Evolutionary conservation across 208 protist species (phyloP).

Genomic region (Crithidia sp.): DNA sequence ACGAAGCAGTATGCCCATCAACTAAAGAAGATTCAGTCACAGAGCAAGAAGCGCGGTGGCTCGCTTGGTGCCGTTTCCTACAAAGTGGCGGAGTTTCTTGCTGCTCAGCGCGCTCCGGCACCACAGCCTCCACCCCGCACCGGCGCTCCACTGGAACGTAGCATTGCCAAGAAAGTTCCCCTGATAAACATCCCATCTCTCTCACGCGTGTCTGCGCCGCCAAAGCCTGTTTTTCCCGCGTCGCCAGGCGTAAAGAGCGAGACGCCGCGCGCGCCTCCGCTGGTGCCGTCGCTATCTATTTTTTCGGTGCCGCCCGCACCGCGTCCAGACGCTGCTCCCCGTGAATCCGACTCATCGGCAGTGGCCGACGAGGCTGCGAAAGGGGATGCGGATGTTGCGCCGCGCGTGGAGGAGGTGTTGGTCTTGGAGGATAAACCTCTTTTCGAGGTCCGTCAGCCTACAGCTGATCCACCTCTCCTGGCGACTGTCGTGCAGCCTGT

Average conservation of each 20-base stretch:
- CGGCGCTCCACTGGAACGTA: slow-evolving; percentile 1
- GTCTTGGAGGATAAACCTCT: slow-evolving; percentile 59
- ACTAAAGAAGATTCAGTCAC: slow-evolving; percentile 78
- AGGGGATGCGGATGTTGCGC: neutral
- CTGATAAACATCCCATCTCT: slow-evolving; percentile 62
- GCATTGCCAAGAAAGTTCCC: slow-evolving; percentile 62
- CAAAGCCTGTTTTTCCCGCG: neutral
- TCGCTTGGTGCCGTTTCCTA: slow-evolving; percentile 85
- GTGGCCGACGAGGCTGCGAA: neutral
- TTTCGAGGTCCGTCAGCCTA: slow-evolving; percentile 37
- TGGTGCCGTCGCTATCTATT: neutral
- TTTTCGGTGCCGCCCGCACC: neutral
- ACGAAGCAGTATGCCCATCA: slow-evolving; percentile 71
- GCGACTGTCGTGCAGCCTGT: slow-evolving; percentile 20
- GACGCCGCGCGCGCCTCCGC: neutral
- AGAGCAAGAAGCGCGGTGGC: slow-evolving; percentile 78
- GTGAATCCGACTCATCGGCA: too few relatives aligned
- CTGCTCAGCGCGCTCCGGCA: slow-evolving; percentile 53
- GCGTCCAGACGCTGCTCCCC: neutral
- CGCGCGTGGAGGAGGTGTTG: slow-evolving; percentile 36
- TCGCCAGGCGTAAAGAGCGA: neutral
- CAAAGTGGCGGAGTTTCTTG: slow-evolving; percentile 86
- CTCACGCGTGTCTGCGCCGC: neutral
- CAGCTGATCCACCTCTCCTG: neutral
- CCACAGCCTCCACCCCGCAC: slow-evolving; percentile 14